A percentile compares a stretch with the other conserved stretches of the same genome.
phyloP scores from a whole-genome alignment of 352 stramenopile species.

The Phytopythium helicoides region DNA sequence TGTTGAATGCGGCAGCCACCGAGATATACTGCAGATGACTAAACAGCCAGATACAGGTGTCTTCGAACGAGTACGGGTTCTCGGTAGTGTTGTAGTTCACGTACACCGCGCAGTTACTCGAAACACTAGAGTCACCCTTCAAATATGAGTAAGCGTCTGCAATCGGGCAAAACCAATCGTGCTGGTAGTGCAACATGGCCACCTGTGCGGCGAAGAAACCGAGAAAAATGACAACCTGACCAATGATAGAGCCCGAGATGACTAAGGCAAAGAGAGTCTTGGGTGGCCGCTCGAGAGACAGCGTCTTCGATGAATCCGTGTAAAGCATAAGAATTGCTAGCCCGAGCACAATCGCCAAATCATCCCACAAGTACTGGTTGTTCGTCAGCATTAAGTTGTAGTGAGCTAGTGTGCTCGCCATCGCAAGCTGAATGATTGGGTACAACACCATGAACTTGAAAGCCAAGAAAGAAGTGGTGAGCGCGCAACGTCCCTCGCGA shows the following conservation, averaged over 20 bases:
- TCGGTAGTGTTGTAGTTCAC: constrained; percentile 31
- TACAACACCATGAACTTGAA: constrained; percentile 69
- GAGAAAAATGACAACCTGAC: constrained; percentile 47
- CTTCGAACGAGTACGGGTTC: constrained; percentile 39
- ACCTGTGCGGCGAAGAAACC: constrained; percentile 43
- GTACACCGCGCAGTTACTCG: constrained; percentile 35
- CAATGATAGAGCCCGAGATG: constrained; percentile 47
- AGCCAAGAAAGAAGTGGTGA: constrained; percentile 54
- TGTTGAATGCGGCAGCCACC: constrained; percentile 53
- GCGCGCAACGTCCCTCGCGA: constrained; percentile 79
- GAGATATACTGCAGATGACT: constrained; percentile 50
- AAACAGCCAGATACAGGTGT: constrained; percentile 57
- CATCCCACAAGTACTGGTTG: constrained; percentile 65
- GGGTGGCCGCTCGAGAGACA: constrained; percentile 35
- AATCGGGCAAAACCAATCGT: constrained; percentile 47
- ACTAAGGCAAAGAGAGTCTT: constrained; percentile 44
- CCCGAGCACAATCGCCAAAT: constrained; percentile 47
- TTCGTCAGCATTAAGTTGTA: constrained; percentile 46
- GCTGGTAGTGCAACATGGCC: constrained; percentile 15
- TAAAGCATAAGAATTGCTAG: constrained; percentile 58
- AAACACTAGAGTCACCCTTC: constrained; percentile 10
- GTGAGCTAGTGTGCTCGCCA: constrained; percentile 29
- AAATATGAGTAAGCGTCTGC: constrained; percentile 26
- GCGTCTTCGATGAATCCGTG: constrained; percentile 24
- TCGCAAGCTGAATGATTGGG: constrained; percentile 47